Percentiles rank a stretch among this genome's conserved stretches.
phyloP scores from a whole-genome alignment of 768 basidiomycete genomes.

The Arthromyces matolae region DNA sequence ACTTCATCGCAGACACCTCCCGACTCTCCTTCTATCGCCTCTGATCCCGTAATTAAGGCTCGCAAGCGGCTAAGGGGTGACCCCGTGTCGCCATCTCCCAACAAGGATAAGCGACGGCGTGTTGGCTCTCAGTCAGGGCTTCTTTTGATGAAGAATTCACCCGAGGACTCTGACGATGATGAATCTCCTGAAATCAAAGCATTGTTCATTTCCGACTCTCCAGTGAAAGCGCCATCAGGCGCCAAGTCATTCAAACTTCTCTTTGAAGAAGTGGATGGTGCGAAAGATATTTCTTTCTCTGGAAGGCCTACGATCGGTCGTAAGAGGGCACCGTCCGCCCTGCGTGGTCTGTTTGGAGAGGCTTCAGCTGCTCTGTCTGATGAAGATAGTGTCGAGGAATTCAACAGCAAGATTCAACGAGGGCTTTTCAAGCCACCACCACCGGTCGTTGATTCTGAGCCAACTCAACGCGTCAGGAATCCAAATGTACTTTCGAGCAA shows the following conservation, averaged over 20 bases:
- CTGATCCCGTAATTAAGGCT: slow-evolving; percentile 57
- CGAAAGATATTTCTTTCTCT: slow-evolving; percentile 3
- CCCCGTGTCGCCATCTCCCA: slow-evolving; percentile 78
- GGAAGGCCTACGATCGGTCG: slow-evolving; percentile 8
- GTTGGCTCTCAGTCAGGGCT: slow-evolving; percentile 38
- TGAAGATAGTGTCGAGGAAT: slow-evolving; percentile 12
- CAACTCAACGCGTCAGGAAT: background rate
- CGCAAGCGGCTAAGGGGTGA: slow-evolving; percentile 81
- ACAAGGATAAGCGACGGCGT: slow-evolving; percentile 70
- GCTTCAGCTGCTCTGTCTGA: slow-evolving; percentile 4
- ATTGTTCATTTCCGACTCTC: slow-evolving; percentile 68
- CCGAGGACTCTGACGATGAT: slow-evolving; percentile 31
- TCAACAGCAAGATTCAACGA: slow-evolving; percentile 5
- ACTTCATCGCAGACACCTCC: slow-evolving; percentile 17
- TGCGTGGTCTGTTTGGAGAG: slow-evolving; percentile 13
- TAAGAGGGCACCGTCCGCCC: slow-evolving; percentile 11
- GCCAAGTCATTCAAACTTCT: slow-evolving; percentile 63
- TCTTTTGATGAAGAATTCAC: slow-evolving; percentile 31
- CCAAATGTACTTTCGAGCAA: background rate
- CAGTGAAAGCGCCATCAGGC: slow-evolving; percentile 55
- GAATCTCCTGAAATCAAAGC: slow-evolving; percentile 36
- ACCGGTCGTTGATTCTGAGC: background rate
- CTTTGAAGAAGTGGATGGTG: slow-evolving; percentile 46
- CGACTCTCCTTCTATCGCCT: slow-evolving; percentile 27
- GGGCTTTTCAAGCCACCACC: slow-evolving; percentile 1